Evolutionary conservation across 2,329 filamentous ascomycete genomes (phyloP).

Genomic region (Rhexocercosporidium sp.): DNA sequence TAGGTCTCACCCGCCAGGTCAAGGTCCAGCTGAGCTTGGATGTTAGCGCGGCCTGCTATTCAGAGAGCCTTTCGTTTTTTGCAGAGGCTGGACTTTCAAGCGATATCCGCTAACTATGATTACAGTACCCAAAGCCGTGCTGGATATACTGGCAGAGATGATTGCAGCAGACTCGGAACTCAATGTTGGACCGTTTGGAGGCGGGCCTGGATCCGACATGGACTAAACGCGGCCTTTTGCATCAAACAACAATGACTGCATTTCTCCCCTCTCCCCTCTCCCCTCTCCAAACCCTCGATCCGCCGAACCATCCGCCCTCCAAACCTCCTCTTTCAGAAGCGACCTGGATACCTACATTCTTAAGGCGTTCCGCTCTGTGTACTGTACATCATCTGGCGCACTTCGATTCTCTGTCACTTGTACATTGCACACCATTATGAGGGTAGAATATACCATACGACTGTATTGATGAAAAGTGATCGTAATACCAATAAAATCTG

Average conservation of each 20-base stretch:
- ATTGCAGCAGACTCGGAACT: constrained; percentile 86
- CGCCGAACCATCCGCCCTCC: constrained; percentile 8
- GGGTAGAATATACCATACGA: constrained; percentile 29
- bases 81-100: neutral
- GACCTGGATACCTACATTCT: constrained; percentile 29
- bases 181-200: constrained; percentile 56
- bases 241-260: constrained; percentile 11
- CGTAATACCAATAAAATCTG: constrained; percentile 24
- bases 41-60: neutral
- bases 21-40: neutral
- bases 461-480: constrained; percentile 18
- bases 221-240: constrained; percentile 34
- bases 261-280: constrained; percentile 28
- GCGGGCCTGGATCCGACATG: constrained; percentile 40
- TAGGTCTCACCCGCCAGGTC: constrained; percentile 44
- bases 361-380: constrained; percentile 32
- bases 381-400: constrained; percentile 40
- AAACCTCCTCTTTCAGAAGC: constrained; percentile 22
- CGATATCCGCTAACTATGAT: constrained; percentile 25
- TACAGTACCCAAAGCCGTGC: constrained; percentile 67
- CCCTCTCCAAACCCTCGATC: constrained; percentile 21
- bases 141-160: constrained; percentile 97
- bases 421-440: constrained; percentile 40
- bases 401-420: constrained; percentile 34
- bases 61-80: neutral